These are phyloP conservation scores for Pulveroboletus sp. DNA, from an alignment of 768 basidiomycete species.

Conservation along the genomic window DNA sequence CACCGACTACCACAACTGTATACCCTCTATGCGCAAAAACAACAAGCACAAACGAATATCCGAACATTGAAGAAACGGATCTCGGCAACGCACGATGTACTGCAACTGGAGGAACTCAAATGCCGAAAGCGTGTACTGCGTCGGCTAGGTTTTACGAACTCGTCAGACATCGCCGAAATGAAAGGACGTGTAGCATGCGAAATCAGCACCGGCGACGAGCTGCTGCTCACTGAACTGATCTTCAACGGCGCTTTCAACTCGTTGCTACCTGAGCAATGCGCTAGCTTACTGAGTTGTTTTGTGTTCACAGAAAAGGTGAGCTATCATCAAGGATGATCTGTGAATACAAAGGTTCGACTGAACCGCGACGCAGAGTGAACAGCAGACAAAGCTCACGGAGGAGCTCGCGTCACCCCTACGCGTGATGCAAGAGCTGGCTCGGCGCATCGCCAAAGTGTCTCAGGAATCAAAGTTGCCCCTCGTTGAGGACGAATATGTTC, in stretches of 20 bases:
- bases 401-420: conserved; percentile 91
- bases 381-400: conserved; percentile 81
- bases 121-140: conserved; percentile 91
- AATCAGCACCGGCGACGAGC: conserved; percentile 95
- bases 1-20: conserved; percentile 78
- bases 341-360: too few relatives aligned
- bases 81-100: conserved; percentile 83
- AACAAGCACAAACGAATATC: conserved; percentile 61
- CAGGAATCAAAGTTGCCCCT: conserved; percentile 88
- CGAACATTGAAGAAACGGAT: conserved; percentile 82
- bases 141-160: conserved; percentile 83
- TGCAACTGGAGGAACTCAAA: conserved; percentile 96
- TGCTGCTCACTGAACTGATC: conserved; percentile 92
- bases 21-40: conserved; percentile 74
- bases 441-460: conserved; percentile 95
- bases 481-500: conserved; percentile 92
- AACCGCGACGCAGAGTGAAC: conserved; percentile 84
- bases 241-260: conserved; percentile 97
- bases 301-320: conserved; percentile 94
- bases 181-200: conserved; percentile 99
- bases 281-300: conserved; percentile 93
- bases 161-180: conserved; percentile 92
- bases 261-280: conserved; percentile 85
- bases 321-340: neutral
- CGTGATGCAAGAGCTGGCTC: conserved; percentile 92